These are phyloP conservation scores for Styphnolobium japonicum DNA, from an alignment of 306 rosid genomes.

Conservation along the genomic window DNA sequence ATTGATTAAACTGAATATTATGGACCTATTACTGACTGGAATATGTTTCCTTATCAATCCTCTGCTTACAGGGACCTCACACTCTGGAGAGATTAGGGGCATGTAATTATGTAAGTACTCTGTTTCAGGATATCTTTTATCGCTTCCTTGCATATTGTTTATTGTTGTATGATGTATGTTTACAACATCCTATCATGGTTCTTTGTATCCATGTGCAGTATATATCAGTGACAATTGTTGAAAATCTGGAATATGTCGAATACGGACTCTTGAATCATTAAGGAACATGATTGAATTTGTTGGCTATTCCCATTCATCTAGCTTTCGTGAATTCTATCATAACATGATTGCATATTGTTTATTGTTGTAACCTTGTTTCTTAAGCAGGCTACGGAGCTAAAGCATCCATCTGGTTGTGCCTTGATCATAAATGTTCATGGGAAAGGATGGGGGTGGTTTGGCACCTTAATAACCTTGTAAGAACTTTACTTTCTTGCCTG, in stretches of 20 bases:
- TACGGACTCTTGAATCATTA: not conserved
- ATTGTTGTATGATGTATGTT: not conserved
- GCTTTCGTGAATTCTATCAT: no score
- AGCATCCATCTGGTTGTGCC: slow-evolving; percentile 96
- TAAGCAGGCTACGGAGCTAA: slow-evolving; percentile 69
- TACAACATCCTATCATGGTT: not conserved
- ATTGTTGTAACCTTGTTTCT: slow-evolving; percentile 27
- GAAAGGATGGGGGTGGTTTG: slow-evolving; percentile 82
- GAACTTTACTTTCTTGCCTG: slow-evolving; percentile 21
- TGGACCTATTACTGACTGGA: slow-evolving; percentile 9
- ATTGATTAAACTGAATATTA: slow-evolving; percentile 17
- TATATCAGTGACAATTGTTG: not conserved
- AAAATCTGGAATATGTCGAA: not conserved
- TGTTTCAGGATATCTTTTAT: not conserved
- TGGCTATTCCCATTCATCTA: slow-evolving; percentile 10
- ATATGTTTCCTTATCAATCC: slow-evolving; percentile 21
- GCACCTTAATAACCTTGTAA: slow-evolving; percentile 56
- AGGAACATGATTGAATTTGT: not conserved
- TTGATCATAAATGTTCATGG: slow-evolving; percentile 47
- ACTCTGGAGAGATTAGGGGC: slow-evolving; percentile 56
- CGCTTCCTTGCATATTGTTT: slow-evolving; percentile 14
- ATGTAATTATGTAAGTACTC: slow-evolving; percentile 79
- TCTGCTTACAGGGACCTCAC: slow-evolving; percentile 62
- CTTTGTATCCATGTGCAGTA: slow-evolving; percentile 15
- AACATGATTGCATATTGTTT: no score